These are phyloP conservation scores for Coriaria nepalensis DNA, from an alignment of 306 rosid species.

Conservation along the genomic window DNA sequence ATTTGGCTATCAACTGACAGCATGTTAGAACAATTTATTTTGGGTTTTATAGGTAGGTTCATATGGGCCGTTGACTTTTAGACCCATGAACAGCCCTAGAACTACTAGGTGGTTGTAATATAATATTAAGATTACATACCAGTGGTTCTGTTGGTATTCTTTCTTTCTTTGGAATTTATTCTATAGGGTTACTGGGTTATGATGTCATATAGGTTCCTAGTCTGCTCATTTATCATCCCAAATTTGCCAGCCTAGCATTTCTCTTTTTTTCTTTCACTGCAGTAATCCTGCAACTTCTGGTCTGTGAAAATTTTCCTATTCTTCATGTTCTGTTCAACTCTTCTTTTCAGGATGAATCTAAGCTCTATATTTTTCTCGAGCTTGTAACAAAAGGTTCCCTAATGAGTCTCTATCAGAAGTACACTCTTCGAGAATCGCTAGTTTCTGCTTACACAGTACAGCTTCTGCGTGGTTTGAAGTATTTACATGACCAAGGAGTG, in stretches of 20 bases:
- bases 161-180: no score
- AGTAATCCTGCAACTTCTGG: neutral
- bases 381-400: slow-evolving; percentile 89
- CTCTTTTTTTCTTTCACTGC: neutral
- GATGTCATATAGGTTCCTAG: no score
- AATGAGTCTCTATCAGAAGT: slow-evolving; percentile 42
- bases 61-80: no score
- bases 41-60: no score
- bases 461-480: slow-evolving; percentile 78
- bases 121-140: no score
- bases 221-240: no score
- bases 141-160: no score
- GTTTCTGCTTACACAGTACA: slow-evolving; percentile 86
- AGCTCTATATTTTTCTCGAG: slow-evolving; percentile 76
- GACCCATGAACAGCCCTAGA: no score
- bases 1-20: no score
- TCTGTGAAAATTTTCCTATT: neutral
- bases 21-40: no score
- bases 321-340: slow-evolving; percentile 15
- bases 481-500: slow-evolving; percentile 77
- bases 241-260: neutral
- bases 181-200: no score
- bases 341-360: slow-evolving; percentile 62
- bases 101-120: no score
- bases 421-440: slow-evolving; percentile 60